phyloP scores from a whole-genome alignment of 2,329 filamentous ascomycete species.

The Penicillium sp. region DNA sequence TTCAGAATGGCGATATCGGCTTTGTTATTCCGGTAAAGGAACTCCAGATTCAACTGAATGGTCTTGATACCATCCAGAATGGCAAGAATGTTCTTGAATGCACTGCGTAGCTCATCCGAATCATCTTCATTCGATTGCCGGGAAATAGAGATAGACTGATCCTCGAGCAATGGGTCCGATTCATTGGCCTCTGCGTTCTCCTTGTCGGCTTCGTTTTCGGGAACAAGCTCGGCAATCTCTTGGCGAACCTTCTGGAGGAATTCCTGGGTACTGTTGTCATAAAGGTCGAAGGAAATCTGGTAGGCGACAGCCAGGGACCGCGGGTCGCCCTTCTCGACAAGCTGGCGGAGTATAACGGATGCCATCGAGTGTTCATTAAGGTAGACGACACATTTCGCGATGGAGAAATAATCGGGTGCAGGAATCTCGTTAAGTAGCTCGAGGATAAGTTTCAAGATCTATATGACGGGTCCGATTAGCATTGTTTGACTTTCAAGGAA shows the following conservation, averaged over 20 bases:
- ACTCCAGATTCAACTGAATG: constrained; percentile 93
- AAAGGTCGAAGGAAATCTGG: constrained; percentile 96
- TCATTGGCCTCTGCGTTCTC: constrained; percentile 56
- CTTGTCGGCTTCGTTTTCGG: constrained; percentile 41
- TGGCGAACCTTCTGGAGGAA: constrained; percentile 88
- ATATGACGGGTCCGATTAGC: constrained; percentile 3
- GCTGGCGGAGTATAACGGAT: constrained; percentile 76
- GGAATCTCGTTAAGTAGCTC: constrained; percentile 91
- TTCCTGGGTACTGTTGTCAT: constrained; percentile 97
- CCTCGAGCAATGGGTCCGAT: constrained; percentile 58
- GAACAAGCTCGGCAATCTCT: constrained; percentile 63
- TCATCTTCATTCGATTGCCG: constrained; percentile 39
- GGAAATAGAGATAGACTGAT: constrained; percentile 41
- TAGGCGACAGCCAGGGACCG: constrained; percentile 84
- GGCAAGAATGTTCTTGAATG: constrained; percentile 57
- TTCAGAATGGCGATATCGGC: constrained; percentile 90
- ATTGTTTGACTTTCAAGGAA: background rate
- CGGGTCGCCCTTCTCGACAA: constrained; percentile 76
- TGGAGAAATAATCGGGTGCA: constrained; percentile 94
- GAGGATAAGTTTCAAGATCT: constrained; percentile 90
- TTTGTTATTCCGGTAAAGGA: constrained; percentile 92
- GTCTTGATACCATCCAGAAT: constrained; percentile 87
- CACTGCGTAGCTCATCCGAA: constrained; percentile 53
- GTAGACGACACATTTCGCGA: constrained; percentile 96
- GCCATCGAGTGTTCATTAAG: constrained; percentile 90